Evolutionary conservation across 1,284 basidiomycete species (phyloP).

Genomic region (Tylopilus orsonianus): DNA sequence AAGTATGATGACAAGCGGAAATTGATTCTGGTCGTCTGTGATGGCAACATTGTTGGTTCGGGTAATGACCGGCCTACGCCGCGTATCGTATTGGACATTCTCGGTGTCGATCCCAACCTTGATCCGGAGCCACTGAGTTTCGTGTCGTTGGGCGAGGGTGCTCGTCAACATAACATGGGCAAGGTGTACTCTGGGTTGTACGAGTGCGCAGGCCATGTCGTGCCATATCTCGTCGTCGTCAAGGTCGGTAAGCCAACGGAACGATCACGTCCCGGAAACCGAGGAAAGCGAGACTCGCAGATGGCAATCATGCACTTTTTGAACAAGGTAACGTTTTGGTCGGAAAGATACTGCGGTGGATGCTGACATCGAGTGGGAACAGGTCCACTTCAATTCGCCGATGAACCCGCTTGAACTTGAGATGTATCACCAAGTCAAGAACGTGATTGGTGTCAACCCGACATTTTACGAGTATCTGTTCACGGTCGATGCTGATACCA

Average conservation of each 20-base stretch:
- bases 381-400: constrained; percentile 94
- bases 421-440: constrained; percentile 99
- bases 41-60: constrained; percentile 97
- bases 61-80: constrained; percentile 92
- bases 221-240: constrained; percentile 95
- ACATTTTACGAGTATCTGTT: constrained; percentile 98
- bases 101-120: constrained; percentile 89
- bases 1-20: constrained; percentile 99
- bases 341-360: no score
- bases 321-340: constrained; percentile 70
- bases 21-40: constrained; percentile 91
- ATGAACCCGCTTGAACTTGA: constrained; percentile 98
- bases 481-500: constrained; percentile 97
- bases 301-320: constrained; percentile 96
- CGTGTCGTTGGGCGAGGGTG: constrained; percentile 90
- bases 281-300: constrained; percentile 97
- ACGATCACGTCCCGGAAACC: constrained; percentile 89
- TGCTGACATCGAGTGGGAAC: no score
- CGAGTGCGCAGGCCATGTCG: constrained; percentile 92
- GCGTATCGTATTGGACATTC: constrained; percentile 93
- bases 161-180: constrained; percentile 97
- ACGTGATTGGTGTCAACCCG: constrained; percentile 98
- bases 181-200: constrained; percentile 98
- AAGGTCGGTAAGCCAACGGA: constrained; percentile 97
- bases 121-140: constrained; percentile 96